A percentile compares a stretch with the other conserved stretches of the same genome.
Evolutionary conservation across 2,329 filamentous ascomycete genomes (phyloP).

Genomic region (Clarireedia monteithiana): DNA sequence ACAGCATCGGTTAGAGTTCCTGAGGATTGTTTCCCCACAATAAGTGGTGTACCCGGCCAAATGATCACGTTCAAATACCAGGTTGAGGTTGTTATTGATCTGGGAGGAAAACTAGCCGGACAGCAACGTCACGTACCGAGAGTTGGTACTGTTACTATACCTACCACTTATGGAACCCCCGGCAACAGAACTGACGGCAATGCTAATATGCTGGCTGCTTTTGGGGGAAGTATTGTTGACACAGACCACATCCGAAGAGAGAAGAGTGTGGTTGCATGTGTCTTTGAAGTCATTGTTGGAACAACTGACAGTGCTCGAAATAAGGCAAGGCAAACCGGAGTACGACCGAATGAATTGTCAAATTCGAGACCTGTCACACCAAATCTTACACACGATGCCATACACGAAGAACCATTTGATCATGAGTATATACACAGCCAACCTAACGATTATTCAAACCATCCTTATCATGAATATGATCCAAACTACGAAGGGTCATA

Average conservation of each 20-base stretch:
- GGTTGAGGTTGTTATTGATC: conserved; percentile 84
- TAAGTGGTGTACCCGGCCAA: conserved; percentile 77
- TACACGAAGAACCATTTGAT: conserved; percentile 17
- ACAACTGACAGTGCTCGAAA: conserved; percentile 61
- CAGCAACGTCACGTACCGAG: conserved; percentile 39
- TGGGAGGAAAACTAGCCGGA: conserved; percentile 78
- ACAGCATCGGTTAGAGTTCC: conserved; percentile 80
- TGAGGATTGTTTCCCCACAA: conserved; percentile 87
- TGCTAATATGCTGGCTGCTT: conserved; percentile 40
- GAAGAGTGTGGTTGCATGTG: conserved; percentile 82
- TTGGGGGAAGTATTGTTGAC: conserved; percentile 68
- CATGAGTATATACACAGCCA: conserved; percentile 5
- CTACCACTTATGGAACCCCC: conserved; percentile 17
- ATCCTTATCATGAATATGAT: conserved; percentile 29
- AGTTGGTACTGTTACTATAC: conserved; percentile 23
- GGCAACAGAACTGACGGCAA: conserved; percentile 28
- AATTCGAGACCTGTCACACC: conserved; percentile 15
- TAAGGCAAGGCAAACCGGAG: conserved; percentile 21
- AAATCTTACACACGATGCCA: conserved; percentile 14
- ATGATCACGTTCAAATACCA: conserved; percentile 96
- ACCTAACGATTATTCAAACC: conserved; percentile 20
- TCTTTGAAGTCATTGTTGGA: conserved; percentile 82
- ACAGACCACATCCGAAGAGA: conserved; percentile 80
- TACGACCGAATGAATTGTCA: conserved; percentile 15
- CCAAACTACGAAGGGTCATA: conserved; percentile 25